phyloP scores from a whole-genome alignment of 2,329 filamentous ascomycete species.

The Hypoxylon sp. region DNA sequence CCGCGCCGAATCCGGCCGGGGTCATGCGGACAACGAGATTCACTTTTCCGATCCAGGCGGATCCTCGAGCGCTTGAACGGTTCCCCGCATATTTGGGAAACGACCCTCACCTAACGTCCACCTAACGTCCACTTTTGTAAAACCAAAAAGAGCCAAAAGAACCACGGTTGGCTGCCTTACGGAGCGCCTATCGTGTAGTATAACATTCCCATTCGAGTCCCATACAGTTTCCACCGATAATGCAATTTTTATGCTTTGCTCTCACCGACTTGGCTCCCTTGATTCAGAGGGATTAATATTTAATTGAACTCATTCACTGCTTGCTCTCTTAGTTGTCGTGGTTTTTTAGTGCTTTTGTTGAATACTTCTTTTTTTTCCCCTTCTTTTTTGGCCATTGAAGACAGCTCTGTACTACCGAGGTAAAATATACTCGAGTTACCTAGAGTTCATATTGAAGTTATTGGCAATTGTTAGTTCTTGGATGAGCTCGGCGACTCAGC shows the following conservation, averaged over 20 bases:
- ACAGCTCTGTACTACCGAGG: neutral
- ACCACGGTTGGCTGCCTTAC: slow-evolving; percentile 32
- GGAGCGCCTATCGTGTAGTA: slow-evolving; percentile 23
- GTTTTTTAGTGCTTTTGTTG: neutral
- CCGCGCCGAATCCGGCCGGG: slow-evolving; percentile 17
- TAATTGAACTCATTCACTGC: slow-evolving; percentile 12
- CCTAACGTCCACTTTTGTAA: slow-evolving; percentile 3
- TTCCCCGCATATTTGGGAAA: slow-evolving; percentile 40
- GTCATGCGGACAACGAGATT: slow-evolving; percentile 21
- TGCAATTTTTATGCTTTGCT: slow-evolving; percentile 4
- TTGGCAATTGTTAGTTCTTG: slow-evolving; percentile 1
- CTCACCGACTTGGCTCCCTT: slow-evolving; percentile 30
- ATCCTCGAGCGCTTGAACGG: slow-evolving; percentile 21
- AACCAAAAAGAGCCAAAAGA: slow-evolving; percentile 8
- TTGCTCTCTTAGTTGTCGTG: neutral
- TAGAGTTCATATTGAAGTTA: neutral
- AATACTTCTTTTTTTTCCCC: neutral
- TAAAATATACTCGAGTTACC: slow-evolving; percentile 1
- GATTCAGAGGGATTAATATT: slow-evolving; percentile 1
- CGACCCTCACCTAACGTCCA: slow-evolving; percentile 5
- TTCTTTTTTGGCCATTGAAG: neutral
- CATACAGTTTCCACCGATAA: slow-evolving; percentile 18
- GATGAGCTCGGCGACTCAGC: neutral
- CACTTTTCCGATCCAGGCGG: neutral
- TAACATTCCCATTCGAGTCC: slow-evolving; percentile 22